Percentiles rank a stretch among this genome's conserved stretches.
phyloP scores from a whole-genome alignment of 2,329 filamentous ascomycete genomes.

The Sphaerulina musiva region DNA sequence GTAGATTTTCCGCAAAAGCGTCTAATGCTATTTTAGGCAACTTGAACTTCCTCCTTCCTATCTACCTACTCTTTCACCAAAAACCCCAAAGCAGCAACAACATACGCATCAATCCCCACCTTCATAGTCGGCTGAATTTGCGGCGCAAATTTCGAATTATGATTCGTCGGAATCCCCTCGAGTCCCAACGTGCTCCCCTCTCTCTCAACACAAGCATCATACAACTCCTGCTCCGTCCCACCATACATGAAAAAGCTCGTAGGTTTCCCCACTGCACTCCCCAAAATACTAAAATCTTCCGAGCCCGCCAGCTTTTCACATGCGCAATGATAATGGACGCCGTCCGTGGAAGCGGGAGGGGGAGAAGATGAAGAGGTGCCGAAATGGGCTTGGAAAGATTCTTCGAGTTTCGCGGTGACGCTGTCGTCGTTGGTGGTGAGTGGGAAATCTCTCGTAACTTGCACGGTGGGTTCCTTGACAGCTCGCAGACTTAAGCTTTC shows the following conservation, averaged over 20 bases:
- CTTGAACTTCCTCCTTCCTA: too few species aligned
- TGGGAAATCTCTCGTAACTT: slow-evolving; percentile 41
- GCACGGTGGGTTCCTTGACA: slow-evolving; percentile 40
- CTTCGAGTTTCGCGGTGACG: slow-evolving; percentile 40
- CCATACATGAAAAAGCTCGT: slow-evolving; percentile 54
- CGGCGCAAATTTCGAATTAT: slow-evolving; percentile 54
- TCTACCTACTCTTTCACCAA: slow-evolving; percentile 22
- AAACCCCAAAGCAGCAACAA: slow-evolving; percentile 33
- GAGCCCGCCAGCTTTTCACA: slow-evolving; percentile 42
- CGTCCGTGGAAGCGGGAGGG: slow-evolving; percentile 15
- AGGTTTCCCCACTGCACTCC: slow-evolving; percentile 44
- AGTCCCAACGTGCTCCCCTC: slow-evolving; percentile 38
- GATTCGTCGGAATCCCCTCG: slow-evolving; percentile 52
- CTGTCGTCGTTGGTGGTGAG: slow-evolving; percentile 48
- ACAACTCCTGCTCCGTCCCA: slow-evolving; percentile 45
- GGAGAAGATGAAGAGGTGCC: neutral
- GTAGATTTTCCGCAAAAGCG: too few species aligned
- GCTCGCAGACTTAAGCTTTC: slow-evolving; percentile 49
- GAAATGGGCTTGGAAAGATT: slow-evolving; percentile 45
- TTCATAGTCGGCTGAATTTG: slow-evolving; percentile 53
- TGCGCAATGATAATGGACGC: slow-evolving; percentile 33
- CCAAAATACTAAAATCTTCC: slow-evolving; percentile 56
- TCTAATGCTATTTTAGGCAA: too few species aligned
- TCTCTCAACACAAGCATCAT: slow-evolving; percentile 42
- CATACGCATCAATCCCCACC: slow-evolving; percentile 41